Conservation (phyloP, 2,329 filamentous ascomycete genomes). For the Keithomyces neogunnii region DNA sequence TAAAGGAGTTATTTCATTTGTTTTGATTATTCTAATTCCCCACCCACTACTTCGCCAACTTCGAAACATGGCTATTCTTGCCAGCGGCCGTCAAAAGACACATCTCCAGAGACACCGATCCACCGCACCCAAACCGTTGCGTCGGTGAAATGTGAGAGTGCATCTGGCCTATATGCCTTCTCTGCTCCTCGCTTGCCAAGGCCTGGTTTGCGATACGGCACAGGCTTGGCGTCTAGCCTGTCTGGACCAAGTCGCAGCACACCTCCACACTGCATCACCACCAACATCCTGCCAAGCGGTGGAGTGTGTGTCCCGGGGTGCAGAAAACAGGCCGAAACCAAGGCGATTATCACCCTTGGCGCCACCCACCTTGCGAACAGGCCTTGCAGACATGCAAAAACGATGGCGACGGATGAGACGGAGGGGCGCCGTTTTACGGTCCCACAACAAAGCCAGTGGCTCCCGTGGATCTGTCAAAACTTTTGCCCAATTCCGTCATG, state of each 20-base stretch:
- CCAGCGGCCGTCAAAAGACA: not conserved
- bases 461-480: slow-evolving; percentile 11
- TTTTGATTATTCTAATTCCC: not conserved
- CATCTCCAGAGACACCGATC: not conserved
- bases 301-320: not conserved
- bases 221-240: slow-evolving; percentile 3
- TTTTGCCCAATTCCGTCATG: not conserved
- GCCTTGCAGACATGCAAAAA: not conserved
- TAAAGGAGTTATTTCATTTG: not conserved
- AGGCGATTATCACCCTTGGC: not conserved
- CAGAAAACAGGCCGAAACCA: not conserved
- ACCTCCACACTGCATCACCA: not conserved
- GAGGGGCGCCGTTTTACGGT: not conserved
- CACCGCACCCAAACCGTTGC: not conserved
- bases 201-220: not conserved
- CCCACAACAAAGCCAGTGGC: not conserved
- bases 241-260: slow-evolving; percentile 1
- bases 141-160: not conserved
- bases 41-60: not conserved
- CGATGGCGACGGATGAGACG: not conserved
- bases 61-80: not conserved
- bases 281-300: not conserved
- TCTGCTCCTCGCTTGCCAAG: not conserved
- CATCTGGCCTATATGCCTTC: not conserved
- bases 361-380: not conserved